Evolutionary conservation across 176 grass and related monocot species (phyloP), one percentile per base, ranked within the genome.

Genomic region (Microstegium vimineum): DNA sequence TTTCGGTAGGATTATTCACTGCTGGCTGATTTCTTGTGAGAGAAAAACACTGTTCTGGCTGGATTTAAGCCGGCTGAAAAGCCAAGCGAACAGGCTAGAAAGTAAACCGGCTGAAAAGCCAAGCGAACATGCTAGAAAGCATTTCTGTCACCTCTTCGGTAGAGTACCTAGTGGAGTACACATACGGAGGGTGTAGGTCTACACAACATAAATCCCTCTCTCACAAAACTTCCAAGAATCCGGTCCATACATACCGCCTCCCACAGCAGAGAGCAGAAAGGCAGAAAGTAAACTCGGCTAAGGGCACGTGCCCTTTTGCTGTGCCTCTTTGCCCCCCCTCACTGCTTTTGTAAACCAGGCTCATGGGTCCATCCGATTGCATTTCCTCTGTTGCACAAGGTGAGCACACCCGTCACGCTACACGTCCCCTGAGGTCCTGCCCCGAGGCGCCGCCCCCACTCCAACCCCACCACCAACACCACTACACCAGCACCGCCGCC

Each of bases 361-460:
- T 63, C 71, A 81, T 32, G 20, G 22, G 78, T 81, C 75, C 75
- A 75, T 47, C 7, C 62, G 7, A 2, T 54, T 10, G 23, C 42
- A 5, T 4, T n/a, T 22, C 28, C 49, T 67, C 57, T 33, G 7
- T 66, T 3, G 13, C 45, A n/a, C n/a, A 5, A 18, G 16, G 18
- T 71, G 8, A 74, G 33, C 36, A 41, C 45, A 74, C 62, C 47
- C 87, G 82, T 80, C 69, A 84, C 20, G 36, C 31, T 41, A 74
- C 81, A 61, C 75, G 75, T 60, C 45, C 49, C 83, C 74, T n/a
- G n/a, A n/a, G n/a, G n/a, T n/a, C n/a, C 66, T 67, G 51, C 52
- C 52, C 47, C 73, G 64, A 83, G 54, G n/a, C 33, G 16, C 10
- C n/a, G n/a, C 4, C 27, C 31, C 30, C 14, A 14, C 34, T 31